Percentiles rank a stretch among this genome's conserved stretches.
Conservation (phyloP, 2,329 filamentous ascomycete genomes). For the Coniella vitis region DNA sequence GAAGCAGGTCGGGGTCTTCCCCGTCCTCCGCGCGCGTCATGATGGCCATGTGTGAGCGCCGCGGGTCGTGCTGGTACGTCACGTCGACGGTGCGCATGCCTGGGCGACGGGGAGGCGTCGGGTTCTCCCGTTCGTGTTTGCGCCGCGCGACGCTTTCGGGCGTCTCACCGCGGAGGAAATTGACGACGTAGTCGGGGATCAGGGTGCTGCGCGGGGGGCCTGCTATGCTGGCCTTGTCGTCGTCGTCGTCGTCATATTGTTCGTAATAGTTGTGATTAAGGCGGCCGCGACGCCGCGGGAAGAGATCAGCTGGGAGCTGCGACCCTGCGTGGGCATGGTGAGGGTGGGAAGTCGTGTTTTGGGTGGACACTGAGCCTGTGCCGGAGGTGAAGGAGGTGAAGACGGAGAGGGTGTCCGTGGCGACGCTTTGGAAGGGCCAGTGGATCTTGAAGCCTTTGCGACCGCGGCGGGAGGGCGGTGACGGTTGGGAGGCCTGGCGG, state of each 20-base stretch:
- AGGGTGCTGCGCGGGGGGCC: constrained; percentile 30
- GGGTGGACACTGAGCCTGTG: no score
- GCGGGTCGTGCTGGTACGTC: constrained; percentile 21
- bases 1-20: background rate
- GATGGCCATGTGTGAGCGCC: constrained; percentile 30
- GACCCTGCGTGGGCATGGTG: no score
- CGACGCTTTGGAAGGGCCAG: constrained; percentile 29
- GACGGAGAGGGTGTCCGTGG: constrained; percentile 20
- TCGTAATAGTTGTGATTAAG: background rate
- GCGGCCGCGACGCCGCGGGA: constrained; percentile 23
- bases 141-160: constrained; percentile 44
- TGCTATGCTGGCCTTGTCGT: constrained; percentile 15
- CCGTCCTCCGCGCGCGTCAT: constrained; percentile 22
- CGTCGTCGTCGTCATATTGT: background rate
- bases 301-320: background rate
- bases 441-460: constrained; percentile 21
- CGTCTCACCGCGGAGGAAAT: constrained; percentile 49
- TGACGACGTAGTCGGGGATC: constrained; percentile 49
- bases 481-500: background rate
- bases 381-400: constrained; percentile 11
- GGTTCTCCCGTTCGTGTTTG: constrained; percentile 29
- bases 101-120: background rate
- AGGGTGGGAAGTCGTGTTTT: no score
- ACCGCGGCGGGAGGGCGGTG: constrained; percentile 13
- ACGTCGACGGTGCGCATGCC: constrained; percentile 28